Evolutionary conservation across 164 flowering plant genomes (phyloP).

Genomic region (Saururus chinensis): DNA sequence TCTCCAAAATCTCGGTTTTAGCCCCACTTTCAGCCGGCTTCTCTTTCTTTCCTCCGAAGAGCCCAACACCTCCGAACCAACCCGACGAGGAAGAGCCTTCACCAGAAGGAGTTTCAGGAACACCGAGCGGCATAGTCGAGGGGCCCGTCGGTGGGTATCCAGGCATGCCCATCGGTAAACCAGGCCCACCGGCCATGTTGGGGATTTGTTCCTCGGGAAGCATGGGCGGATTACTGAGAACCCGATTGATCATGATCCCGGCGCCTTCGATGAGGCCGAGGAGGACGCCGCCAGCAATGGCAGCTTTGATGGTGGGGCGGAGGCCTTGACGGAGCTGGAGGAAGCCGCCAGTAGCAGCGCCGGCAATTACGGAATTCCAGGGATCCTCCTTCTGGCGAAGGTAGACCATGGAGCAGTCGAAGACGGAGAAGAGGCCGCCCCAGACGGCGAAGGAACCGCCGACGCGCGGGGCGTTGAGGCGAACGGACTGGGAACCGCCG

Average conservation of each 20-base stretch:
- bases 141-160: not conserved
- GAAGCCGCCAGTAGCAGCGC: constrained; percentile 93
- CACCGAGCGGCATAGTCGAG: too few species aligned
- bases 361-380: constrained; percentile 87
- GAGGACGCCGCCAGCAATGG: constrained; percentile 56
- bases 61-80: constrained; percentile 70
- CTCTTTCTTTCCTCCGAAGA: constrained; percentile 43
- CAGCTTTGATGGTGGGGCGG: constrained; percentile 51
- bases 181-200: constrained; percentile 18
- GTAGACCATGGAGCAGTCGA: constrained; percentile 79
- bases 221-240: constrained; percentile 36
- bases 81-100: constrained; percentile 23
- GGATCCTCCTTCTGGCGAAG: constrained; percentile 92
- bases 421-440: constrained; percentile 81
- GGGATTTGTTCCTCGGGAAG: constrained; percentile 45
- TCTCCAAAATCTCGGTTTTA: constrained; percentile 1
- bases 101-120: not conserved
- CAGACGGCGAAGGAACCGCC: constrained; percentile 91
- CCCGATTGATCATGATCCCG: constrained; percentile 57
- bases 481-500: constrained; percentile 67
- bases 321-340: constrained; percentile 74
- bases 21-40: not conserved
- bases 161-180: constrained; percentile 6
- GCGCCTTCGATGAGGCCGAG: constrained; percentile 86
- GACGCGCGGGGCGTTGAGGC: constrained; percentile 81